phyloP scores from a whole-genome alignment of 306 rosid genomes.

The Dicorynia guianensis region DNA sequence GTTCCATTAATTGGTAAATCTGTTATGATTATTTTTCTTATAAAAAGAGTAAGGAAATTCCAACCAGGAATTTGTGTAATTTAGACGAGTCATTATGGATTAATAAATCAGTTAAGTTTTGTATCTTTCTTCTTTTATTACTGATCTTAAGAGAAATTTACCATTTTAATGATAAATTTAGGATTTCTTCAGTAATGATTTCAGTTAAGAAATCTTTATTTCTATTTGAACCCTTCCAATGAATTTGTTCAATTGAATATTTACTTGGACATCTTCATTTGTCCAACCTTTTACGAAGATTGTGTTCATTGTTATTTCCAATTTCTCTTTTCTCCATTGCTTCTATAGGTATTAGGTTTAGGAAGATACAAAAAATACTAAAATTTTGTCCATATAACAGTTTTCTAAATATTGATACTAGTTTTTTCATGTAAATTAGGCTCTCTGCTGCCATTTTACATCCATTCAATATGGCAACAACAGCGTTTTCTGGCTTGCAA shows the following conservation, averaged over 20 bases:
- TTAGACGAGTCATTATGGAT: background rate
- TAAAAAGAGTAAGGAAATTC: background rate
- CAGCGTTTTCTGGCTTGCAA: constrained; percentile 80
- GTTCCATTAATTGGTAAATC: background rate
- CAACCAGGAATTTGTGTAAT: background rate
- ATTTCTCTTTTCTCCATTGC: constrained; percentile 17
- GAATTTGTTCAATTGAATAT: background rate
- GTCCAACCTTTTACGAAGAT: background rate
- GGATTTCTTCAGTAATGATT: constrained; percentile 15
- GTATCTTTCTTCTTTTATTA: background rate
- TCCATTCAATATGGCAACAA: constrained; percentile 66
- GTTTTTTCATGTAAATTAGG: constrained; percentile 45
- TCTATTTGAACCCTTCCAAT: background rate
- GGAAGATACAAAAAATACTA: background rate
- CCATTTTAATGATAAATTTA: background rate
- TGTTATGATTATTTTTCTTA: background rate
- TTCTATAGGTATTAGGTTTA: background rate
- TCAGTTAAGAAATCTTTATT: background rate
- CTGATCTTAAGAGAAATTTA: background rate
- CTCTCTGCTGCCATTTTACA: constrained; percentile 39
- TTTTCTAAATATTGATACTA: constrained; percentile 23
- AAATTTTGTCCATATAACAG: no score
- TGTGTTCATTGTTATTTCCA: background rate
- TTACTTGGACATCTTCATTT: background rate
- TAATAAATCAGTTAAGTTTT: background rate